Percentiles rank a stretch among this genome's conserved stretches.
Evolutionary conservation across 192 early-diverging fungal genomes (phyloP).

Genomic region (Coemansia erecta): DNA sequence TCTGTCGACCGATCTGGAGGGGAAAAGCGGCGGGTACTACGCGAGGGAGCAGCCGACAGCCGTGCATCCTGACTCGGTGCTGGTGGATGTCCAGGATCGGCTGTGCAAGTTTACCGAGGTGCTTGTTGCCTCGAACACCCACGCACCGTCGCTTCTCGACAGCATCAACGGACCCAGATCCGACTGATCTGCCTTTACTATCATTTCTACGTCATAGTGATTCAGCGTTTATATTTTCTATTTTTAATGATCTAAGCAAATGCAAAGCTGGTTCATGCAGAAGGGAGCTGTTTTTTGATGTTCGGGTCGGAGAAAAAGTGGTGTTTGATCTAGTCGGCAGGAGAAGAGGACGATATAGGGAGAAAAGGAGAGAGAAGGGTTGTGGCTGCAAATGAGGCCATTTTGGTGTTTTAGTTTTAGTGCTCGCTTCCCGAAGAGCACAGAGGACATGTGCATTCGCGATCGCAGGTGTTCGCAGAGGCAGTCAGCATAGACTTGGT

Average conservation of each 20-base stretch:
- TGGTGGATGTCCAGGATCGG: slow-evolving; percentile 26
- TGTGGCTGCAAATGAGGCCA: too few relatives aligned
- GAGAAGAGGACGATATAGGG: too few relatives aligned
- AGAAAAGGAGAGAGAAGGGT: too few relatives aligned
- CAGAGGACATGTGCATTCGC: too few relatives aligned
- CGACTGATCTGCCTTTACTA: neutral
- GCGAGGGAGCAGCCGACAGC: slow-evolving; percentile 39
- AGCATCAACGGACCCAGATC: slow-evolving; percentile 27
- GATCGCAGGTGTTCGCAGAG: too few relatives aligned
- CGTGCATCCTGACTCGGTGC: slow-evolving; percentile 22
- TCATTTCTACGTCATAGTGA: neutral
- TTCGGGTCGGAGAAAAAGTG: too few relatives aligned
- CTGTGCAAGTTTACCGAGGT: slow-evolving; percentile 41
- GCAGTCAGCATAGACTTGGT: too few relatives aligned
- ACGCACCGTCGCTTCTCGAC: slow-evolving; percentile 24
- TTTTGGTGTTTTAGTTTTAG: too few relatives aligned
- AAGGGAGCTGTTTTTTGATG: too few relatives aligned
- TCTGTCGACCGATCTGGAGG: slow-evolving; percentile 32
- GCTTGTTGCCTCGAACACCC: slow-evolving; percentile 42
- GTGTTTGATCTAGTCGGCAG: too few relatives aligned
- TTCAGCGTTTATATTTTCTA: neutral
- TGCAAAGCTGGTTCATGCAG: too few relatives aligned
- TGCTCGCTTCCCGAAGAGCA: too few relatives aligned
- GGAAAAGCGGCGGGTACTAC: slow-evolving; percentile 38
- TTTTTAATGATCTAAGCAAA: neutral